Conservation (phyloP, 2,329 filamentous ascomycete species). For the Myotisia sp. region DNA sequence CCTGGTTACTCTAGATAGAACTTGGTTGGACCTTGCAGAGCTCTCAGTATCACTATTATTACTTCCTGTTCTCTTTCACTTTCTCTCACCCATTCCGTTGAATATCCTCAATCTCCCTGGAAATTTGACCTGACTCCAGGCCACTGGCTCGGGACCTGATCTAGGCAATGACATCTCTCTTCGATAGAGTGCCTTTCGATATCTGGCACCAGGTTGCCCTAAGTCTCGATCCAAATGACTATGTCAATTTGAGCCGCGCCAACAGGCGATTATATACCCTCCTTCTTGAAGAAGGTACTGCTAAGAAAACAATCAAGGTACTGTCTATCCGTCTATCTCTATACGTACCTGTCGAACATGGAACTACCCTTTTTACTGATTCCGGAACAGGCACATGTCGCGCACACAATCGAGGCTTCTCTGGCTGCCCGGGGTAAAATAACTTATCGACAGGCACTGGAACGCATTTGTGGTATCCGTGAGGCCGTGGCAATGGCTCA, state of each 20-base stretch:
- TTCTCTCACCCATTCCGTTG: no score
- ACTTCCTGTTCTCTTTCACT: no score
- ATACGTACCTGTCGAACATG: conserved; percentile 5
- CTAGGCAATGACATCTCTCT: conserved; percentile 11
- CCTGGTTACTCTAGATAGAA: no score
- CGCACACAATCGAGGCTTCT: conserved; percentile 33
- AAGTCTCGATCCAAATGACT: conserved; percentile 43
- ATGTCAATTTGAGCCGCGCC: conserved; percentile 41
- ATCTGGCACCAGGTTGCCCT: conserved; percentile 46
- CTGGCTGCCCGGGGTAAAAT: conserved; percentile 24
- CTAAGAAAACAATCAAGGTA: conserved; percentile 46
- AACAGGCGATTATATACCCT: conserved; percentile 39
- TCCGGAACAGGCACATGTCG: conserved; percentile 26
- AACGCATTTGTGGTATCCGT: conserved; percentile 47
- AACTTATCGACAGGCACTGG: conserved; percentile 41
- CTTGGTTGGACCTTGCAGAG: no score
- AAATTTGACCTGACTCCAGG: no score
- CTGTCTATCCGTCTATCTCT: conserved; percentile 11
- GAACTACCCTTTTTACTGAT: conserved; percentile 8
- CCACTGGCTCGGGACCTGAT: no score
- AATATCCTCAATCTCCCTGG: no score
- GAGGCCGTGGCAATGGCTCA: conserved; percentile 45
- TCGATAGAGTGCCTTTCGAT: conserved; percentile 47
- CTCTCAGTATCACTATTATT: no score
- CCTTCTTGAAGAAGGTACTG: conserved; percentile 42